A percentile compares a stretch with the other conserved stretches of the same genome.
Conservation (phyloP, 2,329 filamentous ascomycete genomes). For the Pleoardoris graminearum region DNA sequence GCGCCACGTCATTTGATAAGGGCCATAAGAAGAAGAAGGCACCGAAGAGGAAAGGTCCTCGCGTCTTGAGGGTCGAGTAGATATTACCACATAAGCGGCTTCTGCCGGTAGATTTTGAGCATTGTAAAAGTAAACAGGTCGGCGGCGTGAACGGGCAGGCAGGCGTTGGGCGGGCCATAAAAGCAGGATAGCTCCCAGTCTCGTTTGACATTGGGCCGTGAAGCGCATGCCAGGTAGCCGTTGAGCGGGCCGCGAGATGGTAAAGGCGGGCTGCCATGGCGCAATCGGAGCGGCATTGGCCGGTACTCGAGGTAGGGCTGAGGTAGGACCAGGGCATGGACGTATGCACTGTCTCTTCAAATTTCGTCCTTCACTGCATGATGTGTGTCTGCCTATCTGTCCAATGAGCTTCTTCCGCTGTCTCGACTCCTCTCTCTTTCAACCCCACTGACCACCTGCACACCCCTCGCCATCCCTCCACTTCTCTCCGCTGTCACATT, state of each 20-base stretch:
- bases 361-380: constrained; percentile 18
- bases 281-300: background rate
- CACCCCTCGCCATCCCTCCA: background rate
- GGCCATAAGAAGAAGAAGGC: constrained; percentile 84
- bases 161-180: constrained; percentile 37
- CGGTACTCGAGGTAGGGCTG: background rate
- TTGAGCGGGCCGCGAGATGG: background rate
- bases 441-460: constrained; percentile 5
- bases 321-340: constrained; percentile 2
- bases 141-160: constrained; percentile 12
- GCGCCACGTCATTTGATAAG: constrained; percentile 69
- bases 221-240: background rate
- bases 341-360: background rate
- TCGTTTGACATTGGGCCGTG: background rate
- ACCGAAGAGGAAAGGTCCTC: constrained; percentile 71
- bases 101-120: constrained; percentile 25
- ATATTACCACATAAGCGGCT: constrained; percentile 9
- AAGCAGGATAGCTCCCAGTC: constrained; percentile 20
- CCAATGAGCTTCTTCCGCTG: background rate
- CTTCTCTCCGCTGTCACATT: constrained; percentile 6
- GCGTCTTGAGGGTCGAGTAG: constrained; percentile 73
- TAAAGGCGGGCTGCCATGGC: background rate
- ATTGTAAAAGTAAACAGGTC: constrained; percentile 31
- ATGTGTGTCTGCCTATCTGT: background rate
- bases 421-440: constrained; percentile 2